phyloP scores from a whole-genome alignment of 495 filamentous ascomycete genomes.

The Aspergillus cavernicola region DNA sequence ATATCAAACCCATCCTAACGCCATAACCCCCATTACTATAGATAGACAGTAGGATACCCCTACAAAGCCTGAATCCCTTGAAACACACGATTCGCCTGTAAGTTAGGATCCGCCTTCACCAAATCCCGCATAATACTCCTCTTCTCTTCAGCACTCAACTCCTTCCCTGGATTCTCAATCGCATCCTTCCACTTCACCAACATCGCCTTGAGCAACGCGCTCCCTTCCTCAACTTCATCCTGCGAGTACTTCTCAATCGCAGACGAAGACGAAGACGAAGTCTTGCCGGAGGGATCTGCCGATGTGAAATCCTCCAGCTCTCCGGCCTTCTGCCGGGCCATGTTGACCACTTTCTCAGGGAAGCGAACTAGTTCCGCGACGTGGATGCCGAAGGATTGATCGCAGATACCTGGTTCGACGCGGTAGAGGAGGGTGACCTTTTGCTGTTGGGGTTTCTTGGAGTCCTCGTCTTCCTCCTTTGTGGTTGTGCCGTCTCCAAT shows the following conservation, averaged over 20 bases:
- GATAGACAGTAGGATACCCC: too few relatives aligned
- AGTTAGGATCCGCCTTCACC: constrained; percentile 63
- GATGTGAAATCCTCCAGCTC: constrained; percentile 92
- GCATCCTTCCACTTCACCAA: constrained; percentile 84
- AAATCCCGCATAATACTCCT: constrained; percentile 74
- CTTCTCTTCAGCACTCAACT: constrained; percentile 73
- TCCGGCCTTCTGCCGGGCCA: constrained; percentile 97
- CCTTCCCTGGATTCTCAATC: constrained; percentile 55
- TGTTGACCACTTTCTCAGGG: constrained; percentile 93
- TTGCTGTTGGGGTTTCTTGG: constrained; percentile 71
- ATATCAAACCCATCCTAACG: not conserved
- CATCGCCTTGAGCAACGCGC: constrained; percentile 77
- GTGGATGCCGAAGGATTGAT: constrained; percentile 97
- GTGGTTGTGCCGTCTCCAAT: constrained; percentile 58
- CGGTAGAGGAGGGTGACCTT: constrained; percentile 91
- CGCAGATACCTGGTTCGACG: constrained; percentile 90
- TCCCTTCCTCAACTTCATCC: constrained; percentile 90
- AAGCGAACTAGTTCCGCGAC: constrained; percentile 98
- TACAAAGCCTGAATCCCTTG: constrained; percentile 78
- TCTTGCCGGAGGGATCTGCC: constrained; percentile 57
- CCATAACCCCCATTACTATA: not conserved
- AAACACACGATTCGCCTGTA: constrained; percentile 85
- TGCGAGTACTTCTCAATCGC: constrained; percentile 60
- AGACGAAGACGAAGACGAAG: constrained; percentile 20
- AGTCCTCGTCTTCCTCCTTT: constrained; percentile 22